These are phyloP conservation scores for Colletotrichum cuscutae DNA, from an alignment of 2,329 filamentous ascomycete species.

Conservation along the genomic window DNA sequence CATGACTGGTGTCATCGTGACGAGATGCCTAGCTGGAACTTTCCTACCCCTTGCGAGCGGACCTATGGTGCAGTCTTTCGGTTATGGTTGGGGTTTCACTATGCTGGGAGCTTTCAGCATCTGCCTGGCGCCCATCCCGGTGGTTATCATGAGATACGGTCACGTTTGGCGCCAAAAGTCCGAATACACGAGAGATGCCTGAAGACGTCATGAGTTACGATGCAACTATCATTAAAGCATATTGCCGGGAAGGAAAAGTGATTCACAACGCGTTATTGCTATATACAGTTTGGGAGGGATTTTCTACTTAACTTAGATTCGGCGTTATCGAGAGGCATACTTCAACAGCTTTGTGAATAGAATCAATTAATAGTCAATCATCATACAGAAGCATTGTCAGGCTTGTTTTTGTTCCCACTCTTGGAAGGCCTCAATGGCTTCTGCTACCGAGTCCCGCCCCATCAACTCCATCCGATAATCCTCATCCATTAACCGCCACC, in stretches of 20 bases:
- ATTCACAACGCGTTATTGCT: not conserved
- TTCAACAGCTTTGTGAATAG: not conserved
- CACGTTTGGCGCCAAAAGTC: slow-evolving; percentile 61
- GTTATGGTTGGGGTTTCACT: slow-evolving; percentile 63
- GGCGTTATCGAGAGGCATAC: not conserved
- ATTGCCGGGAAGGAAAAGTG: not conserved
- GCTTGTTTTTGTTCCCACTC: not conserved
- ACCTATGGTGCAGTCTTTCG: slow-evolving; percentile 58
- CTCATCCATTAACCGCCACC: slow-evolving; percentile 11
- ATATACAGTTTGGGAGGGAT: not conserved
- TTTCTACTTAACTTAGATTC: not conserved
- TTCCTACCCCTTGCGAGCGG: slow-evolving; percentile 64
- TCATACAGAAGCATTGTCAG: too few relatives aligned
- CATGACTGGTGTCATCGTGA: slow-evolving; percentile 66
- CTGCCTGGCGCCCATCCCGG: slow-evolving; percentile 59
- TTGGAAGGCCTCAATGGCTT: not conserved
- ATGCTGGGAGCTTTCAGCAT: slow-evolving; percentile 54
- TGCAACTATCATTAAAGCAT: not conserved
- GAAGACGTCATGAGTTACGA: slow-evolving; percentile 17
- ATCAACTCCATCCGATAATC: not conserved
- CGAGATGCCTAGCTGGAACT: slow-evolving; percentile 64
- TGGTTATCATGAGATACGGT: slow-evolving; percentile 62
- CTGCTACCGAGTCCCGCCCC: slow-evolving; percentile 1
- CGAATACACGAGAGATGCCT: slow-evolving; percentile 56
- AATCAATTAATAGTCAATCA: not conserved